These are phyloP conservation scores for Fusarium pseudonygamai DNA, from an alignment of 2,329 filamentous ascomycete species.

Conservation along the genomic window DNA sequence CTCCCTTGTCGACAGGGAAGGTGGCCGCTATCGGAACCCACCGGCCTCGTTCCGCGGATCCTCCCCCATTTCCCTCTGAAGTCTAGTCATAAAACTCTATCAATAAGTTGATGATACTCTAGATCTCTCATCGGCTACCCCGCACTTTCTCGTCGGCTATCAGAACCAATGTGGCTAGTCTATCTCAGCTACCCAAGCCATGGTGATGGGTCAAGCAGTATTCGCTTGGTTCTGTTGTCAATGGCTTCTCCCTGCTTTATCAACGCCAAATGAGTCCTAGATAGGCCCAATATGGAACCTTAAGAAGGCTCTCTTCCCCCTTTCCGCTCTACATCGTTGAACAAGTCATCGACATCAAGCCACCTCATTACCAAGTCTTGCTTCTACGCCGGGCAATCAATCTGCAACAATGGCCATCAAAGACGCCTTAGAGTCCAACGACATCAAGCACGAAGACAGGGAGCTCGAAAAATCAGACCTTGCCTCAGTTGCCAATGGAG, in stretches of 20 bases:
- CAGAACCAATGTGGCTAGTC: background rate
- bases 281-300: background rate
- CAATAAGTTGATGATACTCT: background rate
- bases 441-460: background rate
- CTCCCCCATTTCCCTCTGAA: background rate
- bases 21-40: no score
- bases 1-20: background rate
- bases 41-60: background rate
- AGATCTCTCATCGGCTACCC: background rate
- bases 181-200: background rate
- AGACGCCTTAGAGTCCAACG: background rate
- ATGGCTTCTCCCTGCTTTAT: background rate
- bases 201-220: no score
- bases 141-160: background rate
- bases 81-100: background rate
- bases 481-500: background rate
- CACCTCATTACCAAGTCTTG: background rate
- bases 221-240: background rate
- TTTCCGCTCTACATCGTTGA: background rate
- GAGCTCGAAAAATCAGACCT: background rate
- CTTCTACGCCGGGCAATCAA: background rate
- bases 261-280: fast-evolving
- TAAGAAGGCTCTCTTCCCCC: background rate
- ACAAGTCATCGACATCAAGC: no score
- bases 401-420: background rate